A percentile compares a stretch with the other conserved stretches of the same genome.
phyloP scores from a whole-genome alignment of 148 eudicot species.

The Spergularia bocconei region DNA sequence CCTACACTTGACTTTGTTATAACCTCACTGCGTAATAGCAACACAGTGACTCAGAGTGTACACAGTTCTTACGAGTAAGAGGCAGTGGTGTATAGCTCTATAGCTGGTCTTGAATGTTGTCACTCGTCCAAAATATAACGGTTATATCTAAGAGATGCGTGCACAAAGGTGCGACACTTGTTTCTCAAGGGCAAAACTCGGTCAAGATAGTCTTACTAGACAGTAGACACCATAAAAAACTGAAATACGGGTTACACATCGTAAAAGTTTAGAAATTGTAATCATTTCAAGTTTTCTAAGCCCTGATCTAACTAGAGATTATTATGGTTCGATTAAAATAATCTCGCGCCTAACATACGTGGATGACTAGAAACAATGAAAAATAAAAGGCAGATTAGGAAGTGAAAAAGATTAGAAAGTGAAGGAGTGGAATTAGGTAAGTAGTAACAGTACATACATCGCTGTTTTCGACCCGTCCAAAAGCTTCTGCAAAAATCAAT shows the following conservation, averaged over 20 bases:
- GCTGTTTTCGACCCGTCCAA: background rate
- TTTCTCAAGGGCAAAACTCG: too few relatives aligned
- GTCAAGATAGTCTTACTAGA: background rate
- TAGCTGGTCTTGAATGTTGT: too few relatives aligned
- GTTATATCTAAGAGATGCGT: too few relatives aligned
- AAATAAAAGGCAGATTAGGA: background rate
- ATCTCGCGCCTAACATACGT: background rate
- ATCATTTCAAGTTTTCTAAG: background rate
- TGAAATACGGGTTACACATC: background rate
- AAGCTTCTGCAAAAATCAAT: background rate
- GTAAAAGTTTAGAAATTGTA: background rate
- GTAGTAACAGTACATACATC: background rate
- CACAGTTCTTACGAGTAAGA: too few relatives aligned
- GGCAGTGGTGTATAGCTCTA: too few relatives aligned
- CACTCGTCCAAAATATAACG: too few relatives aligned
- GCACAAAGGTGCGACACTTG: too few relatives aligned
- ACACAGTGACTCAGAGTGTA: too few relatives aligned
- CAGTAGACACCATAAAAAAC: background rate
- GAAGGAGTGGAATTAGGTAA: conserved; percentile 1
- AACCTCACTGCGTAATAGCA: too few relatives aligned
- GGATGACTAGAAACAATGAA: background rate
- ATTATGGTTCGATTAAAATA: background rate
- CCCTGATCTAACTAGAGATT: background rate
- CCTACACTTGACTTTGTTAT: too few relatives aligned
- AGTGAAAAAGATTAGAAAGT: background rate